Conservation (phyloP, 306 rosid genomes). For the Prunus mira region DNA sequence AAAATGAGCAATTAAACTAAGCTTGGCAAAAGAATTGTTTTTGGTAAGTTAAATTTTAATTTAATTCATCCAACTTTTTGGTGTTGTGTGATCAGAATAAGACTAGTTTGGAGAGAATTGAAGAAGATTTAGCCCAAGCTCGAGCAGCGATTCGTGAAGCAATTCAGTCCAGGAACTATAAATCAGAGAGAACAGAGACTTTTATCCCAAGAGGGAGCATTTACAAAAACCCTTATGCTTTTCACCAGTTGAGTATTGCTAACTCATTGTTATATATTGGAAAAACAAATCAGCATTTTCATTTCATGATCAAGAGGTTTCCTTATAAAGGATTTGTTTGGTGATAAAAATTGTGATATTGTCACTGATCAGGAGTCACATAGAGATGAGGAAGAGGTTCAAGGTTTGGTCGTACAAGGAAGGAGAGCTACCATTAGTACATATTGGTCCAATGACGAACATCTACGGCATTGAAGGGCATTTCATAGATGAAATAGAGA, state of each 20-base stretch:
- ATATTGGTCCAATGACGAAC: slow-evolving; percentile 40
- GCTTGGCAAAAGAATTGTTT: neutral
- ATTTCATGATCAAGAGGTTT: neutral
- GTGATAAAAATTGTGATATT: neutral
- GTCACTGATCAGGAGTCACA: slow-evolving; percentile 39
- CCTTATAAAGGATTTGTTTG: neutral
- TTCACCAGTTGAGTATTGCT: slow-evolving; percentile 33
- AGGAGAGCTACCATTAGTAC: slow-evolving; percentile 48
- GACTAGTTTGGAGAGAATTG: slow-evolving; percentile 28
- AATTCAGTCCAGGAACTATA: slow-evolving; percentile 14
- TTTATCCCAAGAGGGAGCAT: slow-evolving; percentile 49
- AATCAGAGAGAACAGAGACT: slow-evolving; percentile 27
- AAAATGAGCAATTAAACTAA: neutral
- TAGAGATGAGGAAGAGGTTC: slow-evolving; percentile 55
- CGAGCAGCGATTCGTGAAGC: slow-evolving; percentile 40
- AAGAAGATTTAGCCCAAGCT: slow-evolving; percentile 39
- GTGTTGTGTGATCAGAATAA: slow-evolving; percentile 12
- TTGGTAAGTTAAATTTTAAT: neutral
- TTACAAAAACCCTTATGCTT: slow-evolving; percentile 44
- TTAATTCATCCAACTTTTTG: neutral
- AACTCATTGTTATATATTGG: neutral
- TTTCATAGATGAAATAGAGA: slow-evolving; percentile 51
- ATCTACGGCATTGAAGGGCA: slow-evolving; percentile 61
- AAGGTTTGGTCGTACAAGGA: slow-evolving; percentile 54
- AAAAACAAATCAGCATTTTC: neutral